phyloP scores from a whole-genome alignment of 176 grass and related monocot species.

The maize (Zea mays) region DNA sequence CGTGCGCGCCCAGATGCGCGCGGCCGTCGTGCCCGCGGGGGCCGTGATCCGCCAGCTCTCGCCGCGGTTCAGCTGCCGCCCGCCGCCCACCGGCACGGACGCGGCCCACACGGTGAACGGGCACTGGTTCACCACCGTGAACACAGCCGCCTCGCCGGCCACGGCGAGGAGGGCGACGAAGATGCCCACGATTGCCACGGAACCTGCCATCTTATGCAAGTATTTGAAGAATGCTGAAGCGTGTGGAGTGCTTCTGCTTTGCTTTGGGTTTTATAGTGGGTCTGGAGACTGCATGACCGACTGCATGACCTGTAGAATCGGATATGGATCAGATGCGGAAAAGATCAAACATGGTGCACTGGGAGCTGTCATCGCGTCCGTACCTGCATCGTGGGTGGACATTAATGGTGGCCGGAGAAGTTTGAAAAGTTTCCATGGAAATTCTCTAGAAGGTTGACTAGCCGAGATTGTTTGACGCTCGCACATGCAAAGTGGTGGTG shows the following conservation, averaged over 20 bases:
- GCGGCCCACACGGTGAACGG: constrained; percentile 58
- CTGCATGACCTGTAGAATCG: background rate
- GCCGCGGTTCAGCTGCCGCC: constrained; percentile 36
- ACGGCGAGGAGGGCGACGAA: background rate
- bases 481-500: constrained; percentile 2
- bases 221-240: background rate
- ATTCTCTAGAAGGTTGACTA: constrained; percentile 8
- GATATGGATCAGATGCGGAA: background rate
- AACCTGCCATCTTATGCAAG: background rate
- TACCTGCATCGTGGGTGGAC: background rate
- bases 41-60: constrained; percentile 30
- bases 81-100: constrained; percentile 40
- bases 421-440: constrained; percentile 32
- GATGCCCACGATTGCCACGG: background rate
- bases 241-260: background rate
- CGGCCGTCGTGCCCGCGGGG: background rate
- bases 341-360: background rate
- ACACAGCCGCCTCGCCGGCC: constrained; percentile 16
- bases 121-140: constrained; percentile 56
- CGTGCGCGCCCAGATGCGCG: constrained; percentile 65
- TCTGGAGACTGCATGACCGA: background rate
- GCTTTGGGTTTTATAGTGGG: background rate
- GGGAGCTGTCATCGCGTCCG: background rate
- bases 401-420: constrained; percentile 11
- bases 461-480: constrained; percentile 12